phyloP scores from a whole-genome alignment of 352 stramenopile species.

The Saprolegnia parasitica region DNA sequence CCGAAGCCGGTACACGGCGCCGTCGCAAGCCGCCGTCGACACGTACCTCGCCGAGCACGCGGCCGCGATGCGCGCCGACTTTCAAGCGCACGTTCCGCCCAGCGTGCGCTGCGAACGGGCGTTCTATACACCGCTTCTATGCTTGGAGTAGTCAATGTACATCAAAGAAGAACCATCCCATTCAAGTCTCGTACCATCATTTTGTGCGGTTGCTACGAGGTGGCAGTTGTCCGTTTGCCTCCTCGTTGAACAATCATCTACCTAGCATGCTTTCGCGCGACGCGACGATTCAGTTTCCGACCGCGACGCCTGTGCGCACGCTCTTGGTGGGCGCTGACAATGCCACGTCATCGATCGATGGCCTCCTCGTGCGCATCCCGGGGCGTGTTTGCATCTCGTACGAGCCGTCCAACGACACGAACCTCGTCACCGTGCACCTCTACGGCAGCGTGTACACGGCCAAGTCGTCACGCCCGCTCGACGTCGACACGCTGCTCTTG shows the following conservation, averaged over 20 bases:
- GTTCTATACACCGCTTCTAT: neutral
- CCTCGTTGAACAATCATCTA: neutral
- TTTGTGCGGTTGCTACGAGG: neutral
- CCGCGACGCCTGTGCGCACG: neutral
- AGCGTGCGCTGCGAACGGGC: neutral
- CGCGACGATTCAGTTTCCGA: neutral
- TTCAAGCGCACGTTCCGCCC: neutral
- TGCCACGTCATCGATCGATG: neutral
- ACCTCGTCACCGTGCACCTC: neutral
- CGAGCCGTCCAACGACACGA: neutral
- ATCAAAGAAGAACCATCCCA: too few relatives aligned
- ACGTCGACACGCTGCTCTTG: neutral
- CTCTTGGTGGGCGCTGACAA: neutral
- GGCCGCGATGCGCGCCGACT: slow-evolving; percentile 7
- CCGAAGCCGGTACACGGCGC: slow-evolving; percentile 1
- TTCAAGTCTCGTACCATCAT: neutral
- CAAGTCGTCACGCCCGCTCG: neutral
- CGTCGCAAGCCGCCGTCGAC: neutral
- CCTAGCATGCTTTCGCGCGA: too few relatives aligned
- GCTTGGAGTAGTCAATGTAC: neutral
- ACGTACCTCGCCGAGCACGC: slow-evolving; percentile 2
- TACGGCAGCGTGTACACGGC: neutral
- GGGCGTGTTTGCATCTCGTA: slow-evolving; percentile 5
- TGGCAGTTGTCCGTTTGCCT: neutral
- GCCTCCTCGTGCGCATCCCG: slow-evolving; percentile 9